A percentile compares a stretch with the other conserved stretches of the same genome.
Evolutionary conservation across 1,284 basidiomycete genomes (phyloP).

Genomic region (Trichosporon ovoides): DNA sequence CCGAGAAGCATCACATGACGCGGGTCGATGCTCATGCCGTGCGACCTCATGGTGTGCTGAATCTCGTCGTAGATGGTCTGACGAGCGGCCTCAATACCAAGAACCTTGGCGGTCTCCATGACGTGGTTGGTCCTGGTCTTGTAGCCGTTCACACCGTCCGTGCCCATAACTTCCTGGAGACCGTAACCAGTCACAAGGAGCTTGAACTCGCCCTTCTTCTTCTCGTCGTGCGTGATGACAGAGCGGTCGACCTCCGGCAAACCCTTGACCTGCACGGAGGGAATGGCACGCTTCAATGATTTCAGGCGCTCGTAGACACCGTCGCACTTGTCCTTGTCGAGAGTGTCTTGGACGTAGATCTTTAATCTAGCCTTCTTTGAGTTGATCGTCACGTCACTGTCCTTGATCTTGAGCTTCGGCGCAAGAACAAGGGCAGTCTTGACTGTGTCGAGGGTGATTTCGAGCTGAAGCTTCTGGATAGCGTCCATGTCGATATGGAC

Average conservation of each 20-base stretch:
- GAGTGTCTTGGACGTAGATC: constrained; percentile 26
- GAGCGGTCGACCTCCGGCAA: constrained; percentile 78
- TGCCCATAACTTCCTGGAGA: constrained; percentile 94
- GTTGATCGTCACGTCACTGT: constrained; percentile 55
- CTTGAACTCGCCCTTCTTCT: constrained; percentile 64
- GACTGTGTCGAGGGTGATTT: constrained; percentile 87
- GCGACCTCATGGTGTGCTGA: constrained; percentile 92
- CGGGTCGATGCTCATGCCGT: constrained; percentile 98
- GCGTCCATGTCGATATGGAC: constrained; percentile 88
- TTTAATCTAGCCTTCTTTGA: constrained; percentile 21
- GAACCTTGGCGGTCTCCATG: constrained; percentile 87
- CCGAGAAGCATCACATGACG: constrained; percentile 98
- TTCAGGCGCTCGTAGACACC: constrained; percentile 72
- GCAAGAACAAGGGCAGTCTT: constrained; percentile 83
- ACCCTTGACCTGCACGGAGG: constrained; percentile 87
- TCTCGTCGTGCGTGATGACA: constrained; percentile 86
- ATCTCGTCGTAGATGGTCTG: constrained; percentile 95
- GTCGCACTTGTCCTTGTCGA: constrained; percentile 55
- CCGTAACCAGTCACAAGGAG: constrained; percentile 95
- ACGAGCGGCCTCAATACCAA: constrained; percentile 96
- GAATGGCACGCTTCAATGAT: constrained; percentile 72
- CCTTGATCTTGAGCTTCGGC: constrained; percentile 89
- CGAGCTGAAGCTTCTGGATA: constrained; percentile 86
- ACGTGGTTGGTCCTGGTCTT: constrained; percentile 95
- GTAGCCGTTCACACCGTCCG: constrained; percentile 89